These are phyloP conservation scores for Aciculosporium take DNA, from an alignment of 2,329 filamentous ascomycete species.

Conservation along the genomic window DNA sequence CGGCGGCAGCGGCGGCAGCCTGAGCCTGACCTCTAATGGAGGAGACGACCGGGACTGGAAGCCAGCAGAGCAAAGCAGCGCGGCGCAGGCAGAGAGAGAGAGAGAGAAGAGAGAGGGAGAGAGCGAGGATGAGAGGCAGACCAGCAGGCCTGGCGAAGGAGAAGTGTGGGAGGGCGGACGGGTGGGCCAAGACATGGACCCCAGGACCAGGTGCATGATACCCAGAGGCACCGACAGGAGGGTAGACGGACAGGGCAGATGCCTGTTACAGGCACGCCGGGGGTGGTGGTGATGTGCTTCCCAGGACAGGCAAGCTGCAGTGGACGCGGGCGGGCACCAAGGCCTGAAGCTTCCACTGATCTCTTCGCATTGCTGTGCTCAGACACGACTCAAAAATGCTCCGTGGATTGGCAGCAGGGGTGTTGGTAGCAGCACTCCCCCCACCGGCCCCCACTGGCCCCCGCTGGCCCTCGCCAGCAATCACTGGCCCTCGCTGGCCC, in stretches of 20 bases:
- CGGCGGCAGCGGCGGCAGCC: neutral
- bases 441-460: neutral
- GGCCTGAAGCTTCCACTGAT: neutral
- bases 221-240: slow-evolving; percentile 3
- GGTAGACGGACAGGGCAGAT: slow-evolving; percentile 1
- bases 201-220: slow-evolving; percentile 4
- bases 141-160: no score
- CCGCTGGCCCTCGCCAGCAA: neutral
- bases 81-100: neutral
- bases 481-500: no score
- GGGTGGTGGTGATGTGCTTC: no score
- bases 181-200: slow-evolving; percentile 5
- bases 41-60: neutral
- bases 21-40: slow-evolving; percentile 4
- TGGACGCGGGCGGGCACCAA: no score
- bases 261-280: neutral
- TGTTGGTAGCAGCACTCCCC: slow-evolving; percentile 1
- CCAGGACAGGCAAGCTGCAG: no score
- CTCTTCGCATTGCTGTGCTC: neutral
- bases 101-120: no score
- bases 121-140: no score
- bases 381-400: neutral
- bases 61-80: slow-evolving; percentile 1
- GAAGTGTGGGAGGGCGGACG: slow-evolving; percentile 2
- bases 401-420: neutral